Conservation (phyloP, 2,329 filamentous ascomycete species). For the Hypoxylon sp. region DNA sequence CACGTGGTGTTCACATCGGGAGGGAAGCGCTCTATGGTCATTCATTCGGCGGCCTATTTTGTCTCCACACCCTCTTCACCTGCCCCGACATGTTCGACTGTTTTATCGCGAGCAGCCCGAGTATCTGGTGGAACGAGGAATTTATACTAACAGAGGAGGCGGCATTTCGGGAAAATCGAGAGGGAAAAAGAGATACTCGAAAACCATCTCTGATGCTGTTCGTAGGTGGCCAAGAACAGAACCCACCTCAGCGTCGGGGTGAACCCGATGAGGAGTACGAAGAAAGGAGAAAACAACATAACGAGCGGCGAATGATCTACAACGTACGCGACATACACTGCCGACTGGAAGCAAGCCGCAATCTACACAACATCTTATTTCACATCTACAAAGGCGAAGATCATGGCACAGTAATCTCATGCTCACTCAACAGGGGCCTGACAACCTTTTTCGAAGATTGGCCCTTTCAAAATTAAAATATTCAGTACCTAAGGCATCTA, state of each 20-base stretch:
- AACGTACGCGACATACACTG: conserved; percentile 48
- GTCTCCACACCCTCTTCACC: conserved; percentile 61
- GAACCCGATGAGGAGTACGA: conserved; percentile 55
- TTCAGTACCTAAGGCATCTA: too few relatives aligned
- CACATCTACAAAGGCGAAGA: conserved; percentile 53
- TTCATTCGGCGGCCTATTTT: conserved; percentile 65
- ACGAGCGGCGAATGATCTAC: conserved; percentile 48
- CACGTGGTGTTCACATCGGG: conserved; percentile 48
- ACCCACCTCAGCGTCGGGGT: conserved; percentile 47
- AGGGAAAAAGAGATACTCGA: conserved; percentile 1
- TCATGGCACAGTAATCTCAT: conserved; percentile 53
- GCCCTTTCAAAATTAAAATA: conserved; percentile 11
- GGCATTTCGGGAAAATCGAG: conserved; percentile 45
- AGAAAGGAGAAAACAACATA: conserved; percentile 38
- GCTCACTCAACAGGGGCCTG: conserved; percentile 49
- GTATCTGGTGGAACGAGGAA: conserved; percentile 63
- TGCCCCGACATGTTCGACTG: conserved; percentile 54
- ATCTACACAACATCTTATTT: conserved; percentile 37
- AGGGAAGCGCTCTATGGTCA: conserved; percentile 65
- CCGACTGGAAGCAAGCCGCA: conserved; percentile 35
- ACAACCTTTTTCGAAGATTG: conserved; percentile 42
- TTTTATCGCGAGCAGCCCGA: conserved; percentile 62
- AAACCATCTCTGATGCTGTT: conserved; percentile 53
- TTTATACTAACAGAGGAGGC: conserved; percentile 57
- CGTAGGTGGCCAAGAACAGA: conserved; percentile 56